Evolutionary conservation across 306 rosid genomes (phyloP).

Genomic region (Quercus wislizeni): DNA sequence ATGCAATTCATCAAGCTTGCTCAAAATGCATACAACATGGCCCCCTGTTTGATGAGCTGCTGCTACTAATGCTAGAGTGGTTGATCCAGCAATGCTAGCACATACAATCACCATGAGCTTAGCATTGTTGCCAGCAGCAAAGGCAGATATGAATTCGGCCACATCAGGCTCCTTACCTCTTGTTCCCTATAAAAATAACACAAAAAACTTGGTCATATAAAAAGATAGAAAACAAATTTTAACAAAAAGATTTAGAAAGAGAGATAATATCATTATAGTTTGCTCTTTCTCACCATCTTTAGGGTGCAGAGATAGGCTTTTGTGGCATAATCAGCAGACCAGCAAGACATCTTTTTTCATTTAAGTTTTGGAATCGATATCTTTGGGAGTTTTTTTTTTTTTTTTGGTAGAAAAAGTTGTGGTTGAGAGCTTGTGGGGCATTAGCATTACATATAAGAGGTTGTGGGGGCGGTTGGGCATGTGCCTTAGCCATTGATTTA

Average conservation of each 20-base stretch:
- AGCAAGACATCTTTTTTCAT: slow-evolving; percentile 27
- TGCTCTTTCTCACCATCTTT: slow-evolving; percentile 33
- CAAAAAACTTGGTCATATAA: background rate
- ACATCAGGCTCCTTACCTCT: slow-evolving; percentile 42
- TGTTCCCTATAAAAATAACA: slow-evolving; percentile 30
- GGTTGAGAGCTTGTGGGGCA: slow-evolving; percentile 18
- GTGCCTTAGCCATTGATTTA: slow-evolving; percentile 2
- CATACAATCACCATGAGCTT: slow-evolving; percentile 34
- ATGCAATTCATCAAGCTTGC: background rate
- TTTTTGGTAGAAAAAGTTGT: background rate
- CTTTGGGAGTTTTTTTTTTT: background rate
- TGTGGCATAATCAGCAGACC: slow-evolving; percentile 59
- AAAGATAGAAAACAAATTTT: background rate
- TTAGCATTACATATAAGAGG: slow-evolving; percentile 1
- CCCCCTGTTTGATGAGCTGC: slow-evolving; percentile 52
- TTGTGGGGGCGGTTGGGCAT: slow-evolving; percentile 5
- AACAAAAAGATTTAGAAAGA: background rate
- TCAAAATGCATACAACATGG: slow-evolving; percentile 33
- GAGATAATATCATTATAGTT: too few relatives aligned
- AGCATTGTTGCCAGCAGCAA: slow-evolving; percentile 51
- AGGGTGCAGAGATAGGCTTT: slow-evolving; percentile 48
- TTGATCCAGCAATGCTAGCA: slow-evolving; percentile 5
- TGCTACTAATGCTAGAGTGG: slow-evolving; percentile 29
- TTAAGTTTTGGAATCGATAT: background rate
- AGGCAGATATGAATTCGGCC: slow-evolving; percentile 49